Evolutionary conservation across 345 rosid species (phyloP).

Genomic region (Citrus medica): DNA sequence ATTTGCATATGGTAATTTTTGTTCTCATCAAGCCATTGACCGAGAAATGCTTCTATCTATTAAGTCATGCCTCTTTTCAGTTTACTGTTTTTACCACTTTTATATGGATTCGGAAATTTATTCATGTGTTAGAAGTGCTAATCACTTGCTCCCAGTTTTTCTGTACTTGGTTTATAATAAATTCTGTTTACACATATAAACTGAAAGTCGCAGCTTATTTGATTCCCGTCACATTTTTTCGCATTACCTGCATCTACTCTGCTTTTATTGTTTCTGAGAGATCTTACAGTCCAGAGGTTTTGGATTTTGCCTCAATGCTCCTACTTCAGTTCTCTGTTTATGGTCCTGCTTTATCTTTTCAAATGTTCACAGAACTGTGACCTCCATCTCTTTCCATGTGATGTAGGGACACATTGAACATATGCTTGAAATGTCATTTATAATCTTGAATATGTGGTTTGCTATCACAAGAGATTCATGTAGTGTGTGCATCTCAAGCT

Average conservation of each 20-base stretch:
- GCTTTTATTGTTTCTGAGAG: not conserved
- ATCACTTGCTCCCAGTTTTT: not conserved
- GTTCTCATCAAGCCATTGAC: slow-evolving; percentile 14
- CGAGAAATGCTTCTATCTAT: not conserved
- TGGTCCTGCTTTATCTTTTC: not conserved
- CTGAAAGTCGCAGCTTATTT: not conserved
- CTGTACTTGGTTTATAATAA: not conserved
- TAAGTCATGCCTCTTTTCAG: not conserved
- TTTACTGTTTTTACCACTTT: not conserved
- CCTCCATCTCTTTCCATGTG: not conserved
- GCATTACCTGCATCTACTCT: not conserved
- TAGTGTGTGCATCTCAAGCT: not conserved
- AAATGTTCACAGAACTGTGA: not conserved
- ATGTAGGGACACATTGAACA: not conserved
- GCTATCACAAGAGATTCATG: not conserved
- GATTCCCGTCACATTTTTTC: not conserved
- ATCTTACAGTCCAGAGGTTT: not conserved
- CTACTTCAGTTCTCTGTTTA: not conserved
- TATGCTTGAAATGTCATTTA: not conserved
- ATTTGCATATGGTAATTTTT: slow-evolving; percentile 21
- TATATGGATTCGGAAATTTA: not conserved
- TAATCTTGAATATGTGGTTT: not conserved
- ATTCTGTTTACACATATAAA: not conserved
- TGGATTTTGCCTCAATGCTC: not conserved
- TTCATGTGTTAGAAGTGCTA: not conserved